Base-by-base conservation (phyloP, 352 stramenopile species). In the Saprolegnia diclina region DNA sequence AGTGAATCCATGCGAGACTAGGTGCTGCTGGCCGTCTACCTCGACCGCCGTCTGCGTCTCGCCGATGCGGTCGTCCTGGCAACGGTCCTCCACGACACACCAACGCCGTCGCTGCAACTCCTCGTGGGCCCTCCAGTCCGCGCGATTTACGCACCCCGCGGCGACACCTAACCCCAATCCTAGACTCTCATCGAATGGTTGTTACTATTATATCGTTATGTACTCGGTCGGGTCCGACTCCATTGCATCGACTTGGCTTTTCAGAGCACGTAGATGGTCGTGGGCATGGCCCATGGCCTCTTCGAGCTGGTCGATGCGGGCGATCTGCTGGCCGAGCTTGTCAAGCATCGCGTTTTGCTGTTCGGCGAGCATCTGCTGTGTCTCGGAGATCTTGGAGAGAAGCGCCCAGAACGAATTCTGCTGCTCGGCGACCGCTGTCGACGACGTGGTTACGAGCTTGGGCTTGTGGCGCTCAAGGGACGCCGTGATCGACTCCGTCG, bases 291-390 rank as follows among this genome's bases (percentile, higher is more conserved):
- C 37, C 21, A 66, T 35, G 0, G 57, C n/a, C 4, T 40, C 37
- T 66, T 66, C 57, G 19, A 66, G 40, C 6, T 13, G 24, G 44
- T 66, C 57, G 35, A 66, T 66, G 37, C 57, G 57, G 18, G 57
- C 13, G 13, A 24, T n/a, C 21, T 66, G 57, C 29, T 42, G n/a
- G 22, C 40, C 42, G 21, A 66, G 57, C 22, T 40, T 37, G 18
- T 66, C 57, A n/a, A 66, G 50, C 18, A 66, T 66, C 37, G 50
- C 9, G 0, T 40, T 66, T 54, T 83, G 80, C 37, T 89, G 82
- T 62, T 81, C 67, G 21, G 75, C 78, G 13, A 93, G 75, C 38
- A 90, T 68, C 48, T 89, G 75, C 72, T 89, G 85, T 19, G 85
- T 91, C 24, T 75, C 76, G 46, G 82, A 81, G 64, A 91, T 85